Evolutionary conservation across 768 basidiomycete species (phyloP), one percentile per base, ranked within the genome.

Genomic region (Lyophyllum decastes): DNA sequence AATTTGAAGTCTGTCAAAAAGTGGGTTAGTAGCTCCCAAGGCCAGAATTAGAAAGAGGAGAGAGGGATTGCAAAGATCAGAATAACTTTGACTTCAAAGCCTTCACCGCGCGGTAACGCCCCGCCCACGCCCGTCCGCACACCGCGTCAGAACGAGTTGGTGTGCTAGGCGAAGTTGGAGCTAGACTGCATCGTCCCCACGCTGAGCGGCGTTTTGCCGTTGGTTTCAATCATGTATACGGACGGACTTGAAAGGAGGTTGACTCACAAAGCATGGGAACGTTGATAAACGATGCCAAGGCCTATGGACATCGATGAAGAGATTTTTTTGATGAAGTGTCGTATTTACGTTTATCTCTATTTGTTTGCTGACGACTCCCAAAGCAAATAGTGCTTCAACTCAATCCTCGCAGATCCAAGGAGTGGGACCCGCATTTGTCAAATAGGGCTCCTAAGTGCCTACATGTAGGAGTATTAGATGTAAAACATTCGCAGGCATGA

Each of bases 131-230:
- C 56, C 53, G 56, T 52, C 53, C 52, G 53, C 60, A 58, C 57
- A 55, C 54, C 60, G 57, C 60, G 49, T 61, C 60, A 61, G 38
- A 58, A 61, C 60, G 60, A 61, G 57, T 61, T 58, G 53, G 50
- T 51, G 49, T 52, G 56, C 60, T 58, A 26, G 56, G 57, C 52
- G 60, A 53, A 55, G 56, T 47, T 51, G 52, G 50, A 47, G 51
- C 54, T 61, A 58, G 60, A 58, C 57, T 38, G 40, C 33, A 10
- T 19, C 12, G 53, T 58, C 60, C 60, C 60, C 49, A 43, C 54
- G 40, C 61, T 61, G 45, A 58, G 61, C 8, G 35, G 61, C 61
- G 43, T 61, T 61, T 27, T 52, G 57, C 61, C 35, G 16, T 22
- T 35, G 26, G 43, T 21, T 53, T 57, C 59, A 10, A 50, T 61